Percentiles rank a stretch among this genome's conserved stretches.
These are phyloP conservation scores for Calendula officinalis DNA, from an alignment of 129 eudicot genomes.

Conservation along the genomic window DNA sequence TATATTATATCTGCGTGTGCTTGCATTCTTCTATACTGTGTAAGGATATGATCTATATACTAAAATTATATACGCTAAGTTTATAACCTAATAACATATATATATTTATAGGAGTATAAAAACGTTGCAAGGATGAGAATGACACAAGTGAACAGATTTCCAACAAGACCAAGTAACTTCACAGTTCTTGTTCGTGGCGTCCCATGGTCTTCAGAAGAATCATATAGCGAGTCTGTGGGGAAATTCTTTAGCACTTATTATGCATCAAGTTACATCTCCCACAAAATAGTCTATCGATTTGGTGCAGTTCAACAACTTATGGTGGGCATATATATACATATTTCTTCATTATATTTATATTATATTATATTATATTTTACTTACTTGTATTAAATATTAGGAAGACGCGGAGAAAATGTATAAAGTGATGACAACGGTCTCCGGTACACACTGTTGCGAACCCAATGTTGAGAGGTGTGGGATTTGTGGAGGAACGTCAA, in stretches of 20 bases:
- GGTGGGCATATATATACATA: not conserved
- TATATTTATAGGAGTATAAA: constrained; percentile 57
- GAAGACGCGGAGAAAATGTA: constrained; percentile 73
- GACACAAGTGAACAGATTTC: constrained; percentile 56
- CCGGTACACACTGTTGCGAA: constrained; percentile 33
- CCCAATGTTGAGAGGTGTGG: constrained; percentile 53
- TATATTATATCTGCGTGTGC: constrained; percentile 70
- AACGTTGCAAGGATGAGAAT: constrained; percentile 63
- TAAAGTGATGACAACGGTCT: constrained; percentile 46
- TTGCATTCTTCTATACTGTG: constrained; percentile 82
- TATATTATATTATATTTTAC: too few relatives aligned
- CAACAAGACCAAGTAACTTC: constrained; percentile 64
- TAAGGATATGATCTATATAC: constrained; percentile 38
- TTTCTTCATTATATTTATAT: too few relatives aligned
- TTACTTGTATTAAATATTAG: constrained; percentile 29
- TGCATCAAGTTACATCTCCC: constrained; percentile 76
- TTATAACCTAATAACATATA: too few relatives aligned
- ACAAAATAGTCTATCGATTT: constrained; percentile 71
- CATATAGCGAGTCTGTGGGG: constrained; percentile 54
- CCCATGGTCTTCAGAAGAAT: constrained; percentile 72
- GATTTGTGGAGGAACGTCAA: constrained; percentile 56
- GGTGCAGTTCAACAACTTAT: constrained; percentile 63
- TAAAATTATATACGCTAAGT: too few relatives aligned
- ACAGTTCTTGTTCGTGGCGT: constrained; percentile 88
- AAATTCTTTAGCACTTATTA: constrained; percentile 72